Base-by-base conservation (phyloP, 805 yeast genomes). In the Wickerhamiella parazyma region DNA sequence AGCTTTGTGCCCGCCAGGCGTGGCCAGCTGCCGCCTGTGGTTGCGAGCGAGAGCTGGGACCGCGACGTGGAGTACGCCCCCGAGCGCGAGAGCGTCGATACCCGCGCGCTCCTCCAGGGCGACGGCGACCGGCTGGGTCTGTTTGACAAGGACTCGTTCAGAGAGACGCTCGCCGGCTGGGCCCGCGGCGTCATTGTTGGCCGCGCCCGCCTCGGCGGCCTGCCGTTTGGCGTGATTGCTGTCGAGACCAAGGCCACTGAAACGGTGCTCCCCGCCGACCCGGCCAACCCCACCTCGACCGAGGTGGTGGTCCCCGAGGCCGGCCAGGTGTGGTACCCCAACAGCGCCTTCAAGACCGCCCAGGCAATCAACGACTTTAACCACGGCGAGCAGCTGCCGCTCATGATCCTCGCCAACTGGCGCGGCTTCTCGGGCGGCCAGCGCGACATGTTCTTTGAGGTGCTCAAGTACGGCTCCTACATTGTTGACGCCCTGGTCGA, bases 341-440 rank as follows among this genome's bases (percentile, higher is more conserved):
- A 91, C 70, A 82, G 95, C 49, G 98, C 99, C 16, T 91, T 82
- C 75, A 91, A 91, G 77, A 91, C 99, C 36, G 94, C 99, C 3
- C 98, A 91, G 69, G 97, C 98, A 18, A 89, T 91, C 56, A 80
- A 80, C 52, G 98, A 91, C 62, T 91, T 91, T 76, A 91, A 91
- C 72, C 70, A 85, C 60, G 99, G 99, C 72, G 99, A 91, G 66
- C 89, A 87, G 66, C 73, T 91, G 59, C 99, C 99, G 51, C 72
- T 91, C 64, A 83, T 91, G 94, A 85, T 91, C 53, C 69, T 91
- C 55, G 98, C 98, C 48, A 91, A 91, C 75, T 91, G 99, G 99
- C 83, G 99, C 78, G 99, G 99, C 59, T 91, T 91, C 78, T 85
- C 96, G 53, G 98, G 99, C 71, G 98, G 99, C 63, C 99, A 91